phyloP scores from a whole-genome alignment of 768 basidiomycete genomes.

The Tricholomella constricta region DNA sequence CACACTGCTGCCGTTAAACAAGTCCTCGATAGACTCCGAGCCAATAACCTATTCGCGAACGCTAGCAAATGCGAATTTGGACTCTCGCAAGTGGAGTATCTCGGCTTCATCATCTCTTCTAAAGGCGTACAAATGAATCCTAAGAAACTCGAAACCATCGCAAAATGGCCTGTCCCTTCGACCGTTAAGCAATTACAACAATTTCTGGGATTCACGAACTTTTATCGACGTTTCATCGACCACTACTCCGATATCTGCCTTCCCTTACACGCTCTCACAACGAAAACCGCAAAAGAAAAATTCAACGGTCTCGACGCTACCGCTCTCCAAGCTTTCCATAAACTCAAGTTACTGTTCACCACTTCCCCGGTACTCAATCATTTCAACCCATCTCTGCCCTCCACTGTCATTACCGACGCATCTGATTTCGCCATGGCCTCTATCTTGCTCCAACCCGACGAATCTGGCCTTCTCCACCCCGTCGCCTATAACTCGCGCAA shows the following conservation, averaged over 20 bases:
- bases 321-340: constrained; percentile 30
- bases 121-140: constrained; percentile 38
- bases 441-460: constrained; percentile 30
- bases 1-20: too few relatives aligned
- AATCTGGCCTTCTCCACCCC: constrained; percentile 32
- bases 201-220: too few relatives aligned
- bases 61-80: constrained; percentile 39
- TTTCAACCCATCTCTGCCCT: too few relatives aligned
- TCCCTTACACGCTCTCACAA: constrained; percentile 2
- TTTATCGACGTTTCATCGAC: constrained; percentile 36
- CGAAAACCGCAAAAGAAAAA: constrained; percentile 21
- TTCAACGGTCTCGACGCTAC: constrained; percentile 30
- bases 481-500: too few relatives aligned
- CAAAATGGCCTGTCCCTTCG: constrained; percentile 34
- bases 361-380: too few relatives aligned
- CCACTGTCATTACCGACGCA: too few relatives aligned
- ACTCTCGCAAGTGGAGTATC: constrained; percentile 25
- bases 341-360: constrained; percentile 37
- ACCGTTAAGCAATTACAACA: constrained; percentile 32
- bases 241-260: constrained; percentile 31
- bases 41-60: constrained; percentile 29
- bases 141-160: constrained; percentile 37
- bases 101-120: constrained; percentile 25
- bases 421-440: constrained; percentile 30
- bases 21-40: constrained; percentile 27